Base-by-base conservation (phyloP, 208 protist species). In the Acanthamoeba divionensis region DNA sequence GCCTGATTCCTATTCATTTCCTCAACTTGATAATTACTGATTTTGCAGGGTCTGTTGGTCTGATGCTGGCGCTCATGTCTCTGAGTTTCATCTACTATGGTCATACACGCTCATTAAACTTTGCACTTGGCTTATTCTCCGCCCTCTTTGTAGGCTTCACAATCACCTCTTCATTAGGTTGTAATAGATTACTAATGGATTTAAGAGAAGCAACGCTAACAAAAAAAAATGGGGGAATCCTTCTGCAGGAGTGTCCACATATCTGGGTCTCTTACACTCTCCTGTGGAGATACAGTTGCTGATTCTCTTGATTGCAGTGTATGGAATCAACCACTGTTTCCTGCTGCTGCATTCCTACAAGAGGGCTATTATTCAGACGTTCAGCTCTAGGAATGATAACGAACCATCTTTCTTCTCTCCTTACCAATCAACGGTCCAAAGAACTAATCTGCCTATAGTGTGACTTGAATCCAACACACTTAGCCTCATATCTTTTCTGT, bases 331-430 rank as follows among this genome's bases (percentile, higher is more conserved):
- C 41, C 67, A 77, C 6, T 47, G 48, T 36, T 77, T 33, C 67
- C 48, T 77, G 45, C 31, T 77, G 45, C 31, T 77, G 24, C 67
- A 77, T 26, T 38, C 67, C 67, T 77, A 77, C 41, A 47, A 77
- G 9, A 41, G 67, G 18, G 67, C 45, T 77, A 13, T 5, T 45
- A 1, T 8, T 4, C 24, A 18, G 18, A 10, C 9, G 15, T 67
- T 36, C 0, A 9, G 26, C 8, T 18, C 62, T 67, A 1, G 2
- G 65, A 18, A 71, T 0, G 26, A n/a, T n/a, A n/a, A n/a, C n/a
- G n/a, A n/a, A n/a, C n/a, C n/a, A n/a, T n/a, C n/a, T n/a, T n/a
- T n/a, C n/a, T 15, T 44, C 7, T 45, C 50, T 7, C 31, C 63
- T 71, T 3, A 71, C 63, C 60, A 8, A 6, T 7, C 60, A 67